A percentile compares a stretch with the other conserved stretches of the same genome.
phyloP scores from a whole-genome alignment of 768 basidiomycete species.

The Kwoniella sp. region DNA sequence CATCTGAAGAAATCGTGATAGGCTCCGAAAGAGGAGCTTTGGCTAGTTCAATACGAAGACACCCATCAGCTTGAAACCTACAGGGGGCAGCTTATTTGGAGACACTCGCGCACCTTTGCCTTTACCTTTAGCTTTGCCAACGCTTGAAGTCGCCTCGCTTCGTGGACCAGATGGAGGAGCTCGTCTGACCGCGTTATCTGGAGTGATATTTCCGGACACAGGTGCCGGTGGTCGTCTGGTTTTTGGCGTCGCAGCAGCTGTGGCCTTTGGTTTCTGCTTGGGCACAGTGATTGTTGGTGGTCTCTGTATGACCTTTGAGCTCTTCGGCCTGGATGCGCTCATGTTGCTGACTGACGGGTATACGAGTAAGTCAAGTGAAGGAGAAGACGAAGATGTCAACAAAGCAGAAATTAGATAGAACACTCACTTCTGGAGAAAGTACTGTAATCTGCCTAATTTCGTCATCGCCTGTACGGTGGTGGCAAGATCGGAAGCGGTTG shows the following conservation, averaged over 20 bases:
- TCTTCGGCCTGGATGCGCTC: constrained; percentile 33
- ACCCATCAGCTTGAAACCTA: not conserved
- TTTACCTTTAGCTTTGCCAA: constrained; percentile 27
- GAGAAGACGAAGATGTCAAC: not conserved
- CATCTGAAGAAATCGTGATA: not conserved
- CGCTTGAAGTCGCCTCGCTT: constrained; percentile 1
- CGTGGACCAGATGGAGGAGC: constrained; percentile 6
- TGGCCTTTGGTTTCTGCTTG: not conserved
- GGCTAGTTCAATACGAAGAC: not conserved
- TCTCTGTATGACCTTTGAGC: constrained; percentile 22
- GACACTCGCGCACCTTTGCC: constrained; percentile 10
- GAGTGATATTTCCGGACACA: not conserved
- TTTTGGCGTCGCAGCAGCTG: constrained; percentile 4
- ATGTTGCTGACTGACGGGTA: constrained; percentile 1
- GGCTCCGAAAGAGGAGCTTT: constrained; percentile 6
- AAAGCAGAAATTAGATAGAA: not conserved
- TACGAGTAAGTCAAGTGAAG: not conserved
- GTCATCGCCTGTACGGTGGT: not conserved
- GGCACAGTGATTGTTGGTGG: constrained; percentile 10
- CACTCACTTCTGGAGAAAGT: too few species aligned
- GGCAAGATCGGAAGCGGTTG: constrained; percentile 3
- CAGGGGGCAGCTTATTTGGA: not conserved
- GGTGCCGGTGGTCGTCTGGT: not conserved
- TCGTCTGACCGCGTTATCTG: not conserved
- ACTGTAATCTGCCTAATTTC: not conserved